phyloP scores from a whole-genome alignment of 164 flowering plant genomes.

The Taxillus chinensis region DNA sequence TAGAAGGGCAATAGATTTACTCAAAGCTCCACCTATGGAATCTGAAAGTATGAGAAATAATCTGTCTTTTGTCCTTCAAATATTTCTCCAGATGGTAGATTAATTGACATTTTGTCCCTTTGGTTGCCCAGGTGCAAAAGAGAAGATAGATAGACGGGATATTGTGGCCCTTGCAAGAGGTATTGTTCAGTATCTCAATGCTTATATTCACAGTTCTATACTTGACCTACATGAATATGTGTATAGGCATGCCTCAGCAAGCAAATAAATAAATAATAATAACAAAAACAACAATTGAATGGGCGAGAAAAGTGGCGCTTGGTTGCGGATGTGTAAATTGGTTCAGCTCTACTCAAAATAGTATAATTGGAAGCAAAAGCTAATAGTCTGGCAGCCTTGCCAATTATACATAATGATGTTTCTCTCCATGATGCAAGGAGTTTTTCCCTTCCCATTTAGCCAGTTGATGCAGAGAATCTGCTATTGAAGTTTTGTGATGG shows the following conservation, averaged over 20 bases:
- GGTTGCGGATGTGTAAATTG: neutral
- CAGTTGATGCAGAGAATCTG: no score
- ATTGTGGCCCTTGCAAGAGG: constrained; percentile 89
- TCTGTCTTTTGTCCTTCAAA: neutral
- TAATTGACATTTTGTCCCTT: neutral
- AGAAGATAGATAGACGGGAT: constrained; percentile 35
- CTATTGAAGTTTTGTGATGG: no score
- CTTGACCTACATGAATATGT: neutral
- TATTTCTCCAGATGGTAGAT: neutral
- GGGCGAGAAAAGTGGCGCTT: neutral
- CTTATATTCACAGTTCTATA: no score
- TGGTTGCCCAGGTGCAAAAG: constrained; percentile 24
- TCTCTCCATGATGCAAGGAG: no score
- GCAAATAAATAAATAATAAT: neutral
- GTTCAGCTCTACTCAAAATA: no score
- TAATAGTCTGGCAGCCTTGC: no score
- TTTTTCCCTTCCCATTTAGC: no score
- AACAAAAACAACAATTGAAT: neutral
- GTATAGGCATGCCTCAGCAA: neutral
- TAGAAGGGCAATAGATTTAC: constrained; percentile 64
- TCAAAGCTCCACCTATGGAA: constrained; percentile 76
- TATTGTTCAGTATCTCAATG: constrained; percentile 16
- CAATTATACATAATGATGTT: no score
- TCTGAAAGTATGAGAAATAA: constrained; percentile 31
- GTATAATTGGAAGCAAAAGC: no score